Conservation (phyloP, 2,329 filamentous ascomycete genomes). For the Meredithiella fracta region DNA sequence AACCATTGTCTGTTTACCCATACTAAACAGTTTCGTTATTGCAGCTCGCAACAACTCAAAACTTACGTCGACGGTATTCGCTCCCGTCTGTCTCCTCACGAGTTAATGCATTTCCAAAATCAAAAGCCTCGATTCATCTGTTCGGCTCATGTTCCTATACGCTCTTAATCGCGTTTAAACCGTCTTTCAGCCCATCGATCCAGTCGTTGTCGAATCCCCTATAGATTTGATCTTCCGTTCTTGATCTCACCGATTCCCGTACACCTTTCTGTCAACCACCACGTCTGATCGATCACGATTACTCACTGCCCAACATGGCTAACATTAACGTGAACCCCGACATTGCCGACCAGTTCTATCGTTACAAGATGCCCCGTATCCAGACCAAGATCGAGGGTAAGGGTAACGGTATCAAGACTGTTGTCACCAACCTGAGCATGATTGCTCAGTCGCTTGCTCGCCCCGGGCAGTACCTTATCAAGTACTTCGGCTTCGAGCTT, state of each 20-base stretch:
- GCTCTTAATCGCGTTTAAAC: constrained; percentile 14
- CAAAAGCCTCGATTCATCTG: constrained; percentile 32
- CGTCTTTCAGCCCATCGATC: constrained; percentile 18
- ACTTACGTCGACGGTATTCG: constrained; percentile 69
- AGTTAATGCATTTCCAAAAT: constrained; percentile 35
- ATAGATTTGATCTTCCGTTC: background rate
- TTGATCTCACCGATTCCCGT: background rate
- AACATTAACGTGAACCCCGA: constrained; percentile 97
- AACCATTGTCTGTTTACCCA: constrained; percentile 52
- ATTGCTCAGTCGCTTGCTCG: constrained; percentile 85
- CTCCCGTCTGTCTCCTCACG: constrained; percentile 33
- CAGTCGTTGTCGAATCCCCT: background rate
- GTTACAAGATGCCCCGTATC: constrained; percentile 99
- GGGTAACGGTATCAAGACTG: constrained; percentile 97
- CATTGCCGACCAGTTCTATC: constrained; percentile 97
- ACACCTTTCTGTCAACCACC: background rate
- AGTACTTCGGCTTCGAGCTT: constrained; percentile 98
- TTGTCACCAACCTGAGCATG: constrained; percentile 90
- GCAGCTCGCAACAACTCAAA: constrained; percentile 13
- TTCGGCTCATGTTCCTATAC: constrained; percentile 19
- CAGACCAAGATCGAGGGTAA: constrained; percentile 99
- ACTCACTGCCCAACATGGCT: constrained; percentile 55
- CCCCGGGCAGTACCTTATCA: constrained; percentile 90
- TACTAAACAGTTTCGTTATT: constrained; percentile 13
- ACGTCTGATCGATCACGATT: background rate